Conservation (phyloP, 2,329 filamentous ascomycete genomes). For the Fusarium vanettenii region DNA sequence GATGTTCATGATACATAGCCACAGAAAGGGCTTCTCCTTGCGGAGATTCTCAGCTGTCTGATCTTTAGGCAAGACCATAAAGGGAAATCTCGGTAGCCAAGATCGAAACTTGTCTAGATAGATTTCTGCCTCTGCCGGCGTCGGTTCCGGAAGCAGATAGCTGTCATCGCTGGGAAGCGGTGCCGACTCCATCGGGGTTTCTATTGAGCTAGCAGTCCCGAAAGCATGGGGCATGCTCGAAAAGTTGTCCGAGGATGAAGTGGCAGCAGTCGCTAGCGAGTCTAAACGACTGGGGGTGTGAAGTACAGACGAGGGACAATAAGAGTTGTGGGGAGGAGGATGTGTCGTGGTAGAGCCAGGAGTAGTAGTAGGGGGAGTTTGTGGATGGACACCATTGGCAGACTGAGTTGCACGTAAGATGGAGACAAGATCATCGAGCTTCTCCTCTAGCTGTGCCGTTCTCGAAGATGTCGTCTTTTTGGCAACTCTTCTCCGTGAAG, state of each 20-base stretch:
- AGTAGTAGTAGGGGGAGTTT: conserved; percentile 14
- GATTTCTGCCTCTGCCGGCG: conserved; percentile 52
- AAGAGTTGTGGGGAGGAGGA: conserved; percentile 11
- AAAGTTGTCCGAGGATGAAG: conserved; percentile 41
- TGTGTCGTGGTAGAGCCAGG: conserved; percentile 5
- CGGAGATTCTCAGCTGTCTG: conserved; percentile 54
- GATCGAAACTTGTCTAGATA: conserved; percentile 56
- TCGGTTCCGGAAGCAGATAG: conserved; percentile 44
- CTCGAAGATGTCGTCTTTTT: conserved; percentile 50
- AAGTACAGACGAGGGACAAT: conserved; percentile 16
- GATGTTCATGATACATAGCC: conserved; percentile 61
- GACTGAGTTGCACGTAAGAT: conserved; percentile 53
- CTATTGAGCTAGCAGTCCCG: conserved; percentile 3
- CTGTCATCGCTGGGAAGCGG: conserved; percentile 30
- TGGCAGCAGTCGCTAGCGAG: conserved; percentile 51
- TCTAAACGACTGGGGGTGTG: conserved; percentile 48
- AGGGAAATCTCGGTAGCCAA: conserved; percentile 58
- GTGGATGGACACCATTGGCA: conserved; percentile 23
- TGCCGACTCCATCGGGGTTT: conserved; percentile 9
- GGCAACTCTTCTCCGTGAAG: conserved; percentile 52
- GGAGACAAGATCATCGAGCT: conserved; percentile 60
- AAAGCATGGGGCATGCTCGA: conserved; percentile 19
- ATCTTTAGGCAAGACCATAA: conserved; percentile 54
- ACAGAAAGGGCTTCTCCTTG: conserved; percentile 59
- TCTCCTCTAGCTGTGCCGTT: conserved; percentile 61